Evolutionary conservation across 345 rosid species (phyloP), one percentile per base, ranked within the genome.

Genomic region (Ceriops tagal): DNA sequence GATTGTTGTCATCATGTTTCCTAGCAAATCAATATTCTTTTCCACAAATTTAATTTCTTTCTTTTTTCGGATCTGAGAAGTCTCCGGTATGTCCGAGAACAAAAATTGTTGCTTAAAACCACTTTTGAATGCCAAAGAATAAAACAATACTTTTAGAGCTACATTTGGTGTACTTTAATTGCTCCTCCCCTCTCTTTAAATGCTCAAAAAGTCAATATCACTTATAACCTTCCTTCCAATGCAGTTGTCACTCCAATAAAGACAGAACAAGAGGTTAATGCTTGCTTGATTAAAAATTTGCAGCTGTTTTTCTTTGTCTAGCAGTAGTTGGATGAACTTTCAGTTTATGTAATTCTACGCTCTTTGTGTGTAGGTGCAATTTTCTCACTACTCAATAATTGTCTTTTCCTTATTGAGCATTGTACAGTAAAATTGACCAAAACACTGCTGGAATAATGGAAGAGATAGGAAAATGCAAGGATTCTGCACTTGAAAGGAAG

Each of bases 361-460:
- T 6, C 70, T n/a, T n/a, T 21, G 4, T 31, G 27, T 27, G 13
- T 46, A 18, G 16, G 19, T 24, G 16, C 2, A 5, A 26, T 8
- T 16, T 53, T 30, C 6, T 22, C 47, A 24, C n/a, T n/a, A 0
- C 62, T 32, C 31, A 13, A n/a, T 24, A 39, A 43, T 35, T 21
- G 34, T 31, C 52, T 26, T 2, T 55, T 37, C 34, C 62, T 69
- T 69, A 51, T 46, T 59, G 72, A 22, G 63, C 21, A 49, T 37
- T 58, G 11, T 74, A 75, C 83, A 95, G 99, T 73, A 96, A 95
- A 81, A 79, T 90, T 56, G 96, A 92, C 78, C 93, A 88, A 75
- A 86, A 75, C 78, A 77, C 93, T 37, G 73, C 65, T 58, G 92
- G 81, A 73, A 79, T 95, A 57, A 69, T 65, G 61, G 96, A 87